Base-by-base conservation (phyloP, 768 basidiomycete genomes). In the Naematelia encephala region DNA sequence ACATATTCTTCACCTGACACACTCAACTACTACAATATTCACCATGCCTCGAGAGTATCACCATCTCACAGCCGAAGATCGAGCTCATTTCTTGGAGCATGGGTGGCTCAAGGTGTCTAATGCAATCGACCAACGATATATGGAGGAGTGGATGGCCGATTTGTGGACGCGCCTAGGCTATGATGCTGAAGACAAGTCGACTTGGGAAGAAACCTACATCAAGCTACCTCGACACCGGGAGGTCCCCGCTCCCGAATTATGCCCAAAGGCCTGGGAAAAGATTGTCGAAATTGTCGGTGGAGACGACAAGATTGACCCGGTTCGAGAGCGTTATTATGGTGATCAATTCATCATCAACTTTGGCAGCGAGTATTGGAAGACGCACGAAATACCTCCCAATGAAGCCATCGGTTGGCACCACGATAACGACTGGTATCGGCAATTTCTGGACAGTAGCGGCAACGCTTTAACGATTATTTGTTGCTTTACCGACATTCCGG, bases 261-360 rank as follows among this genome's bases (percentile, higher is more conserved):
- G 58, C 28, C 67, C 67, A 0, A 47, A 60, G 22, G 67, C 67
- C 2, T 69, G 63, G 63, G 48, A 54, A 23, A 61, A 62, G 22
- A 63, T 66, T 49, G 48, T 61, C 49, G 67, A 69, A 22, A 59
- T 69, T 29, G 64, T 66, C 23, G 67, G 67, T n/a, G 67, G 67
- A 28, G 62, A 60, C 29, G 64, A 66, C 8, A 61, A 53, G 30
- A 57, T 69, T 42, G 61, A 69, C 52, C 58, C 61, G 0, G 51
- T 61, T 11, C 30, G 66, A 19, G 66, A 68, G 54, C 46, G 63
- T 29, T 64, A 61, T 39, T 60, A 62, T 49, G 67, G 67, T 0
- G 67, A 69, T 39, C 61, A 66, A 30, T 66, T 69, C 56, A 69
- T 69, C 51, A 52, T 63, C 53, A 66, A 66, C 30, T 61, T 66